These are phyloP conservation scores for Euphrasia arctica DNA, from an alignment of 305 asterid genomes.

Conservation along the genomic window DNA sequence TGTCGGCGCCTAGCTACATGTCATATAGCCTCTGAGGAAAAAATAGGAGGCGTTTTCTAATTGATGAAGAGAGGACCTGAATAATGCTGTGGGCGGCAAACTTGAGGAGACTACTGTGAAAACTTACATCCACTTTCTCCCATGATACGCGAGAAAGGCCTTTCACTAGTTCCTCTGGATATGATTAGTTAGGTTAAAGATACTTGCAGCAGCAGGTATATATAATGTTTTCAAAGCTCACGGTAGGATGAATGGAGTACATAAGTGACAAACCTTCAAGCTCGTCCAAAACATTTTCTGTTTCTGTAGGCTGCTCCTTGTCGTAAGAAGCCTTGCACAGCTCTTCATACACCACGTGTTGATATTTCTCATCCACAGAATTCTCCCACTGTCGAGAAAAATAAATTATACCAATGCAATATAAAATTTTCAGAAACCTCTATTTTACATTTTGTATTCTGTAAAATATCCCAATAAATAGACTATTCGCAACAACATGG, in stretches of 20 bases:
- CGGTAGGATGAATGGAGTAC: neutral
- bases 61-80: conserved; percentile 50
- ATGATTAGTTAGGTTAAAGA: too few species aligned
- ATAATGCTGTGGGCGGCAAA: conserved; percentile 91
- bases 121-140: conserved; percentile 99
- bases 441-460: too few species aligned
- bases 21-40: too few species aligned
- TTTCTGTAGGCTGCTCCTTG: conserved; percentile 27
- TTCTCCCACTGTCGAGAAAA: conserved; percentile 78
- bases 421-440: neutral
- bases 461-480: neutral
- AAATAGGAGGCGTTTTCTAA: too few species aligned
- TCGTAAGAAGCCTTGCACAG: conserved; percentile 33
- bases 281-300: conserved; percentile 51
- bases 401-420: conserved; percentile 11
- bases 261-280: conserved; percentile 68
- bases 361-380: conserved; percentile 72
- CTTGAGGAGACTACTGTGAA: conserved; percentile 69
- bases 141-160: conserved; percentile 83
- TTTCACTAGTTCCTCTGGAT: conserved; percentile 67
- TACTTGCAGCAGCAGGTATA: neutral
- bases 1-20: too few species aligned
- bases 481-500: conserved; percentile 16
- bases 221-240: conserved; percentile 5
- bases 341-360: conserved; percentile 84